These are phyloP conservation scores for Hexamita inflata DNA, from an alignment of 208 protist genomes.

Conservation along the genomic window DNA sequence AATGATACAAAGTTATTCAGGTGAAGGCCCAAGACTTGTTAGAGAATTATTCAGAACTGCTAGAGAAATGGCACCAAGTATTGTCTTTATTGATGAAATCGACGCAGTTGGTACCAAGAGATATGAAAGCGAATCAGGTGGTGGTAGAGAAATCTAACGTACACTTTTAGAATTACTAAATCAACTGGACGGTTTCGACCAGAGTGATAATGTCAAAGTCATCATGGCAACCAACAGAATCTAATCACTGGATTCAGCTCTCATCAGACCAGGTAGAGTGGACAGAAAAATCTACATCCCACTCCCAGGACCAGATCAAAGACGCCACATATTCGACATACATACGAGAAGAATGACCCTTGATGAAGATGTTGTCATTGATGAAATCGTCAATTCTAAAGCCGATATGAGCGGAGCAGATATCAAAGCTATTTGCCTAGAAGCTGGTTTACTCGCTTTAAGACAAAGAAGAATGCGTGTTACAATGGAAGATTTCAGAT, in stretches of 20 bases:
- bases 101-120: conserved; percentile 95
- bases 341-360: conserved; percentile 96
- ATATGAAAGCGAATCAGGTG: conserved; percentile 86
- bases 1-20: conserved; percentile 99
- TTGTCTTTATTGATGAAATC: conserved; percentile 99
- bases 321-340: conserved; percentile 96
- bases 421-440: conserved; percentile 99
- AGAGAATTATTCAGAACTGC: conserved; percentile 95
- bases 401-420: conserved; percentile 97
- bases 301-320: conserved; percentile 93
- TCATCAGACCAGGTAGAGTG: conserved; percentile 95
- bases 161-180: conserved; percentile 99
- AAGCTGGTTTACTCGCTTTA: conserved; percentile 95
- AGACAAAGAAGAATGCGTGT: conserved; percentile 96
- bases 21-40: conserved; percentile 97
- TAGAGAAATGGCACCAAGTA: conserved; percentile 84
- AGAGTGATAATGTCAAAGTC: conserved; percentile 96
- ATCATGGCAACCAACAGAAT: conserved; percentile 99
- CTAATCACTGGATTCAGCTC: conserved; percentile 96
- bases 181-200: conserved; percentile 99
- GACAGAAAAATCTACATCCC: conserved; percentile 99
- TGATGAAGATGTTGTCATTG: conserved; percentile 87
- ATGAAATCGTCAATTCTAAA: conserved; percentile 97
- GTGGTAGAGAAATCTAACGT: conserved; percentile 96
- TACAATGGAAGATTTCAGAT: conserved; percentile 90